Percentiles rank a stretch among this genome's conserved stretches.
These are phyloP conservation scores for Hsuehochloa calcarea DNA, from an alignment of 176 grass and related monocot genomes.

Conservation along the genomic window DNA sequence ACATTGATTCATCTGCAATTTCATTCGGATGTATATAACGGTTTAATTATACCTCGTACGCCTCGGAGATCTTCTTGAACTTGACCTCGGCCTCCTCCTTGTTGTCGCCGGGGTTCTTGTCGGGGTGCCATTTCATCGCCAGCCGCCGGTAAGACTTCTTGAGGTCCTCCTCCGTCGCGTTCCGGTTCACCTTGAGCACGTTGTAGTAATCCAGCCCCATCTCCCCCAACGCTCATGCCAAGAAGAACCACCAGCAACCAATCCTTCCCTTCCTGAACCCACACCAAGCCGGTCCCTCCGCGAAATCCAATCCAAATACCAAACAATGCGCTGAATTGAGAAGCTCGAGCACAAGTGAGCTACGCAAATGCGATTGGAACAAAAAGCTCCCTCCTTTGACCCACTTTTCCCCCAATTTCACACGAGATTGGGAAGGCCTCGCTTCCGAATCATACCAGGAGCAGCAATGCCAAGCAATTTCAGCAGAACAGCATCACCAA, in stretches of 20 bases:
- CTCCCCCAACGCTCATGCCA: conserved; percentile 48
- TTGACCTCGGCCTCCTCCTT: conserved; percentile 78
- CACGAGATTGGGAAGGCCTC: neutral
- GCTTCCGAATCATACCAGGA: neutral
- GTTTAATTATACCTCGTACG: conserved; percentile 67
- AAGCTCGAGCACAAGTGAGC: neutral
- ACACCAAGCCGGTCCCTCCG: neutral
- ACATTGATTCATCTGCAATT: neutral
- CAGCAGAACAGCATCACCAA: neutral
- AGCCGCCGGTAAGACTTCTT: conserved; percentile 80
- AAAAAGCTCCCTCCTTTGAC: conserved; percentile 20
- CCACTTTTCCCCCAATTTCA: neutral
- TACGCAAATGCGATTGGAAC: neutral
- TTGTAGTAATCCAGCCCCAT: conserved; percentile 93
- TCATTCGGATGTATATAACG: neutral
- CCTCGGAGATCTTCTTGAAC: conserved; percentile 91
- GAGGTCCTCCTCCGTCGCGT: conserved; percentile 76
- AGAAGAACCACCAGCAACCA: neutral
- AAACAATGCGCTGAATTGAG: neutral
- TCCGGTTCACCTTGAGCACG: conserved; percentile 79
- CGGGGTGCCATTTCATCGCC: conserved; percentile 88
- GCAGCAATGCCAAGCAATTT: neutral
- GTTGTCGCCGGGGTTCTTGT: conserved; percentile 78
- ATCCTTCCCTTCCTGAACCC: conserved; percentile 1
- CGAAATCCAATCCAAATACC: neutral